Evolutionary conservation across 2,329 filamentous ascomycete species (phyloP).

Genomic region (Coccinonectria pachysandricola): DNA sequence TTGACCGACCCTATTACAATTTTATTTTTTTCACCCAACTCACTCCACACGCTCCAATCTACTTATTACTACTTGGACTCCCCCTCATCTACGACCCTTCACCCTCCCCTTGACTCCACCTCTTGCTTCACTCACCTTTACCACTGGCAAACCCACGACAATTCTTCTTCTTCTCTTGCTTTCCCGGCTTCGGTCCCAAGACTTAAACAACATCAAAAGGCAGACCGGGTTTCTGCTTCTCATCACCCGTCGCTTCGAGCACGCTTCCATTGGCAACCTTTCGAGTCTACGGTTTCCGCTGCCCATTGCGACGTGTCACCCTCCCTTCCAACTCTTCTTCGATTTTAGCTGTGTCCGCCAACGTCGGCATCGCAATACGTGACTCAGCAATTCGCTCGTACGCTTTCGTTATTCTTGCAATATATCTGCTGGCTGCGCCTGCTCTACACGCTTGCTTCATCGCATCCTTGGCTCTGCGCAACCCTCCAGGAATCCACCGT

Average conservation of each 20-base stretch:
- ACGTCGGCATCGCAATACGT: slow-evolving; percentile 4
- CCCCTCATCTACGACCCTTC: too few relatives aligned
- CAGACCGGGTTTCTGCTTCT: too few relatives aligned
- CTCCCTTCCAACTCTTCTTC: too few relatives aligned
- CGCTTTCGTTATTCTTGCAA: slow-evolving; percentile 4
- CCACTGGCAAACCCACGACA: too few relatives aligned
- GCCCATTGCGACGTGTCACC: too few relatives aligned
- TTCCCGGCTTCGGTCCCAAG: slow-evolving; percentile 17
- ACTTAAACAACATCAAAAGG: too few relatives aligned
- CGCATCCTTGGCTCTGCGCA: too few relatives aligned
- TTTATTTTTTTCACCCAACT: slow-evolving; percentile 8
- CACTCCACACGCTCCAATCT: slow-evolving; percentile 9
- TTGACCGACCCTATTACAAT: slow-evolving; percentile 4
- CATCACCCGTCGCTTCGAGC: too few relatives aligned
- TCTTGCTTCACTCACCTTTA: too few relatives aligned
- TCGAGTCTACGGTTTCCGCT: slow-evolving; percentile 4
- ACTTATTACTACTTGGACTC: slow-evolving; percentile 19
- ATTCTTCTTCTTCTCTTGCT: slow-evolving; percentile 18
- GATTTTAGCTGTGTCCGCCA: slow-evolving; percentile 2
- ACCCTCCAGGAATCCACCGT: too few relatives aligned
- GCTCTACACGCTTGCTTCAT: too few relatives aligned
- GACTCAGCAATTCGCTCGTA: slow-evolving; percentile 6
- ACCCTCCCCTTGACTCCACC: too few relatives aligned
- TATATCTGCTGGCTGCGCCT: neutral
- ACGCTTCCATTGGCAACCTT: slow-evolving; percentile 8